phyloP scores from a whole-genome alignment of 1,284 basidiomycete species.

The Microbotryum silenes-acaulis region DNA sequence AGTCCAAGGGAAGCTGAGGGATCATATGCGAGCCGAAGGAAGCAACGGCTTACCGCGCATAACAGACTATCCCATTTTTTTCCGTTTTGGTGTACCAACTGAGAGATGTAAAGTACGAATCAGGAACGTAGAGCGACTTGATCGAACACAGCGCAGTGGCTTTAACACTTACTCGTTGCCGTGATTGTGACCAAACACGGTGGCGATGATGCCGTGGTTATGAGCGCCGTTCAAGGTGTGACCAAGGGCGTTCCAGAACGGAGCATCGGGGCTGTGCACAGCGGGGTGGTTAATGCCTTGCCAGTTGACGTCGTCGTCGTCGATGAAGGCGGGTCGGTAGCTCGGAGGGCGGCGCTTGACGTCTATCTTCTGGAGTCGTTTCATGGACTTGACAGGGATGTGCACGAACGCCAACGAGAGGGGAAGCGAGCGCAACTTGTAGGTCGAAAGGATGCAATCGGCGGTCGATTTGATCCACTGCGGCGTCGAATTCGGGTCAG shows the following conservation, averaged over 20 bases:
- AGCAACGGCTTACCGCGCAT: neutral
- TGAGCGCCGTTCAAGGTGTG: neutral
- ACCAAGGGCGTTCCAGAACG: neutral
- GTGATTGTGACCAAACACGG: neutral
- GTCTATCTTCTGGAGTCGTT: too few relatives aligned
- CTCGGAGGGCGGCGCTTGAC: too few relatives aligned
- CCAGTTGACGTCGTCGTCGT: neutral
- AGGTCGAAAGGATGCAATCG: neutral
- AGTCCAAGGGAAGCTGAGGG: too few relatives aligned
- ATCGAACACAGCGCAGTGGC: too few relatives aligned
- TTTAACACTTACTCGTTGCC: neutral
- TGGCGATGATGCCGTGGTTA: neutral
- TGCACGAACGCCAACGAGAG: slow-evolving; percentile 7
- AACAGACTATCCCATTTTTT: too few relatives aligned
- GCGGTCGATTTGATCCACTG: neutral
- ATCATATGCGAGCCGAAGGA: too few relatives aligned
- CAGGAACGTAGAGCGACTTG: too few relatives aligned
- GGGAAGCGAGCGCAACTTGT: neutral
- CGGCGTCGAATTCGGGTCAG: too few relatives aligned
- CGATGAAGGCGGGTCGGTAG: neutral
- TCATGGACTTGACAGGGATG: neutral
- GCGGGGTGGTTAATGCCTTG: neutral
- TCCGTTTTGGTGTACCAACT: too few relatives aligned
- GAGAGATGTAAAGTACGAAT: too few relatives aligned
- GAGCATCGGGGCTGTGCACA: neutral